Evolutionary conservation across 305 asterid genomes (phyloP), one percentile per base, ranked within the genome.

Genomic region (Fraxinus greggii): DNA sequence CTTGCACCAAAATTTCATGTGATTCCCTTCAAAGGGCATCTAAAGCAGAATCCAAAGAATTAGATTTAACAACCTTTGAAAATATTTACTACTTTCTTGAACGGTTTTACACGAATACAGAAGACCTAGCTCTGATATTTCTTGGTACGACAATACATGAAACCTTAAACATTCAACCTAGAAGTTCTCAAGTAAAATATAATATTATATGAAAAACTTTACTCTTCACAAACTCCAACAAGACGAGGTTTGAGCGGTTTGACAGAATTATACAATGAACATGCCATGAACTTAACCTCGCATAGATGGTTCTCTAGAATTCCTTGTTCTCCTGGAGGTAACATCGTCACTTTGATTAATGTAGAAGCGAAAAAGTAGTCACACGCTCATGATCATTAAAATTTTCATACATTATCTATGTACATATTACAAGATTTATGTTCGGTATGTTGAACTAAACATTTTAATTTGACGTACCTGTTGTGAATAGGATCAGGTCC

Each of bases 401-500:
- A 48, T 45, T 45, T 13, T 0, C 6, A 45, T 3, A 48, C 21
- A 48, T 48, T 48, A 13, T 48, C 21, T 48, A 48, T 15, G 19
- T 48, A 15, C 19, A 48, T 3, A 13, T 48, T 48, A 3, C 59
- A 48, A 13, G 21, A 48, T 15, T 48, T 15, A 1, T 48, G 59
- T 3, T 48, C 21, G 5, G 7, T 13, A 48, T 4, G 59, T 7
- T 13, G 59, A 48, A 48, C 51, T 40, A 40, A 40, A 40, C 51
- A 4, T 48, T n/a, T 15, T 48, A 15, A 48, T 48, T 48, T 4
- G 59, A 7, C 17, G 38, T 89, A 93, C 98, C 94, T 93, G 95
- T 94, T 94, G 85, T 94, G 98, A 80, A 94, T 91, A 74, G 98
- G 98, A 89, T 92, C 94, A 85, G 98, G 92, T 76, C 94, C 98